Conservation (phyloP, 2,329 filamentous ascomycete genomes). For the Aspergillus costaricaensis region DNA sequence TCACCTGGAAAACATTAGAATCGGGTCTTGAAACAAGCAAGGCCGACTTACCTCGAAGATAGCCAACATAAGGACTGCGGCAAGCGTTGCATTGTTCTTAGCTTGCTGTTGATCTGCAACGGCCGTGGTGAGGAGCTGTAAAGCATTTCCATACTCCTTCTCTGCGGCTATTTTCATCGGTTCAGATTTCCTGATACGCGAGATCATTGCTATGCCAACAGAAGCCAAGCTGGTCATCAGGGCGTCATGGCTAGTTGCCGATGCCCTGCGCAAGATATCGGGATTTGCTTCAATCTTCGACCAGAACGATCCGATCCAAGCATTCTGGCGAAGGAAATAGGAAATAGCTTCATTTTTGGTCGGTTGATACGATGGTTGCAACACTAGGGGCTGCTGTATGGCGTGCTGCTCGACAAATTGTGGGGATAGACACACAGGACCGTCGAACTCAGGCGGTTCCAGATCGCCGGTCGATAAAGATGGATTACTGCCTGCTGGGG, state of each 20-base stretch:
- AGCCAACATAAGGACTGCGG: constrained; percentile 60
- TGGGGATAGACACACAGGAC: constrained; percentile 24
- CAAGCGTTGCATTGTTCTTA: constrained; percentile 48
- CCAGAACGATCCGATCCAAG: constrained; percentile 32
- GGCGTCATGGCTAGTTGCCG: constrained; percentile 30
- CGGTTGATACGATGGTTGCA: constrained; percentile 30
- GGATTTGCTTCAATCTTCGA: constrained; percentile 24
- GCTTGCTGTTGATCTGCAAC: constrained; percentile 37
- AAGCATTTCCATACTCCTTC: constrained; percentile 56
- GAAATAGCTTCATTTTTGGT: constrained; percentile 37
- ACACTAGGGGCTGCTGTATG: constrained; percentile 15
- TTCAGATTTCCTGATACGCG: constrained; percentile 54
- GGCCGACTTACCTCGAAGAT: constrained; percentile 59
- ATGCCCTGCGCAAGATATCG: constrained; percentile 22
- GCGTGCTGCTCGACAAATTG: constrained; percentile 17
- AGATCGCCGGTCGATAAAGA: neutral
- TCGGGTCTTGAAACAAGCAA: neutral
- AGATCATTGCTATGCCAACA: constrained; percentile 60
- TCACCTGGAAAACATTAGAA: constrained; percentile 29
- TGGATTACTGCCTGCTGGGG: neutral
- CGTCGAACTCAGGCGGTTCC: neutral
- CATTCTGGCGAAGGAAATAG: constrained; percentile 41
- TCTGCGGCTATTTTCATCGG: constrained; percentile 52
- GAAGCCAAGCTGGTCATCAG: constrained; percentile 56
- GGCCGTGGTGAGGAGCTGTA: constrained; percentile 47